Evolutionary conservation across 2,329 filamentous ascomycete species (phyloP), one percentile per base, ranked within the genome.

Genomic region (Ambrosiella beaveri): DNA sequence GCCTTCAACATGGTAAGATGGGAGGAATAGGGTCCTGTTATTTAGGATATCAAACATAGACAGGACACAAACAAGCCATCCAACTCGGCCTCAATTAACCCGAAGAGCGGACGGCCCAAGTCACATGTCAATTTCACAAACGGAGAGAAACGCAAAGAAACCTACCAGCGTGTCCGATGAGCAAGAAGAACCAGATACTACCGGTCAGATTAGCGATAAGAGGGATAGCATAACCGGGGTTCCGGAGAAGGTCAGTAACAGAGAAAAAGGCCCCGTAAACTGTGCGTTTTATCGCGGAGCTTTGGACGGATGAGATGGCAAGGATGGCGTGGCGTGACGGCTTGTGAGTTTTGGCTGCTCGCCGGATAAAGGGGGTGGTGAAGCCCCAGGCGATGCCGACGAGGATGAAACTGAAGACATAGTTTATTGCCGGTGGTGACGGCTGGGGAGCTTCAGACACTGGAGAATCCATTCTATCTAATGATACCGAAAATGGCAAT

Each of bases 381-480:
- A 95, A 81, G 56, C 90, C 91, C 91, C 91, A 97, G 64, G 88
- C 90, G 27, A 93, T 74, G 57, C 90, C 89, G 63, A 97, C 90
- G 61, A 95, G 81, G 57, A 96, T 77, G 75, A 96, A 96, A 64
- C 87, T 88, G 60, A 91, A 75, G 62, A 93, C 76, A 75, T 93
- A 95, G 72, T 89, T 90, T 73, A 94, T 76, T 63, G 82, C 70
- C 13, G 76, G 73, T 27, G 78, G 78, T 27, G 47, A 7, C 5
- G 47, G 19, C 5, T 8, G 11, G 12, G 47, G 47, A n/a, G 3
- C 13, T 19, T 51, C 27, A 4, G 27, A 27, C 27, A 27, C 47
- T n/a, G 47, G 47, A 12, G 47, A 51, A 6, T 51, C 47, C 47
- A 51, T 27, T 27, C 3, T 27, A 27, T 27, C 27, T 51, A 36